Conservation (phyloP, 2,329 filamentous ascomycete genomes). For the Endoconidiophora laricicola region DNA sequence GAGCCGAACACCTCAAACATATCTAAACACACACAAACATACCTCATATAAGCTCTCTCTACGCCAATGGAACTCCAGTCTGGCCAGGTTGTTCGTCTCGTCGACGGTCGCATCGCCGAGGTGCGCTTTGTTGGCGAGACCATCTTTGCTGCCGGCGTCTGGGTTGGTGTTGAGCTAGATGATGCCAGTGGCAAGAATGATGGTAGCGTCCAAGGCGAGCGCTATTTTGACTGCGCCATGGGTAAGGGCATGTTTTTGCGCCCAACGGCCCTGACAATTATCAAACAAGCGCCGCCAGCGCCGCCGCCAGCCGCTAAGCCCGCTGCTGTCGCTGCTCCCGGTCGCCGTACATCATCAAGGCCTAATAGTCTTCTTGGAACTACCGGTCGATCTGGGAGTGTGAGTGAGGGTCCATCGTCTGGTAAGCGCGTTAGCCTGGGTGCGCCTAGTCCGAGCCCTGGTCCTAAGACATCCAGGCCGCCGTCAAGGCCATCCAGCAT, state of each 20-base stretch:
- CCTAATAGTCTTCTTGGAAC: conserved; percentile 29
- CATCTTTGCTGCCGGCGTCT: conserved; percentile 61
- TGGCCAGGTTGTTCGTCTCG: conserved; percentile 62
- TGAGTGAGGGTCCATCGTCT: conserved; percentile 15
- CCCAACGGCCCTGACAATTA: conserved; percentile 47
- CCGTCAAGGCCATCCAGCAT: conserved; percentile 30
- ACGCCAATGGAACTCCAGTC: conserved; percentile 15
- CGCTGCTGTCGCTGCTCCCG: conserved; percentile 19
- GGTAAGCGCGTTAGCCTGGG: conserved; percentile 45
- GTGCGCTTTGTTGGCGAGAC: conserved; percentile 73
- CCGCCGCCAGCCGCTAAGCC: conserved; percentile 16
- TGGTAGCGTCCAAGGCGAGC: conserved; percentile 70
- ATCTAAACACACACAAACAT: not conserved
- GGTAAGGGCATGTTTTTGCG: conserved; percentile 72
- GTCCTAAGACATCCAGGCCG: conserved; percentile 34
- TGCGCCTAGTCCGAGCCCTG: conserved; percentile 56
- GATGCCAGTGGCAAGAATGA: conserved; percentile 81
- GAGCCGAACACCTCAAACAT: too few relatives aligned
- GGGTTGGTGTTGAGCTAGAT: conserved; percentile 80
- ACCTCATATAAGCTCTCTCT: not conserved
- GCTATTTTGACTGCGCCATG: conserved; percentile 76
- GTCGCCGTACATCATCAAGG: conserved; percentile 23
- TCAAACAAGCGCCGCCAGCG: conserved; percentile 31
- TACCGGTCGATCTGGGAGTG: conserved; percentile 17
- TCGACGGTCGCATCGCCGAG: conserved; percentile 55